A percentile compares a stretch with the other conserved stretches of the same genome.
These are phyloP conservation scores for Dioscorea cayenensis DNA, from an alignment of 116 monocot genomes.

Conservation along the genomic window DNA sequence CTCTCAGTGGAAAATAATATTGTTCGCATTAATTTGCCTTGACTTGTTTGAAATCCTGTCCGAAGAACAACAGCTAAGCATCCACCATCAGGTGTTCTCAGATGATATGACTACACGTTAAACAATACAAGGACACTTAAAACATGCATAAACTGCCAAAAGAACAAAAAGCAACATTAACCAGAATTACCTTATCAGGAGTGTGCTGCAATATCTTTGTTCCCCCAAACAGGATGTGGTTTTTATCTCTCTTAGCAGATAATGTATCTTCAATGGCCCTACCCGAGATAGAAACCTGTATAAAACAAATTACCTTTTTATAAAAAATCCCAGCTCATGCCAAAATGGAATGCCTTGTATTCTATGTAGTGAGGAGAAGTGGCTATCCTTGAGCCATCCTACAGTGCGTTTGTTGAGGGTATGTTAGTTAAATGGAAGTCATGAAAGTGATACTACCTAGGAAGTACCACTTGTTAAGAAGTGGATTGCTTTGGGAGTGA, in stretches of 20 bases:
- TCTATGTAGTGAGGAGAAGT: too few species aligned
- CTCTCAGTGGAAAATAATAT: slow-evolving; percentile 98
- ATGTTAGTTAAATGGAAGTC: too few species aligned
- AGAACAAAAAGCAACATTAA: slow-evolving; percentile 2
- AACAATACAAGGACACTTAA: slow-evolving; percentile 10
- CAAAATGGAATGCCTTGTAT: too few species aligned
- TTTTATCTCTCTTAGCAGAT: slow-evolving; percentile 82
- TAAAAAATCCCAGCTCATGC: background rate
- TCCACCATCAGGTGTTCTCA: slow-evolving; percentile 94
- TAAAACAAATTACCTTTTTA: background rate
- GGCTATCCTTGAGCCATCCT: too few species aligned
- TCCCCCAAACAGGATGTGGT: slow-evolving; percentile 91
- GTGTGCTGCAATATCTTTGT: slow-evolving; percentile 98
- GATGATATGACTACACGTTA: slow-evolving; percentile 47
- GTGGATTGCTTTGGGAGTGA: too few species aligned
- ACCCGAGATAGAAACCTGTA: slow-evolving; percentile 65
- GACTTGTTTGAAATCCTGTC: slow-evolving; percentile 96
- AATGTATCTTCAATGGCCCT: slow-evolving; percentile 56
- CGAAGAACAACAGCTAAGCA: slow-evolving; percentile 90
- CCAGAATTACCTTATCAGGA: slow-evolving; percentile 71
- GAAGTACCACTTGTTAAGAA: too few species aligned
- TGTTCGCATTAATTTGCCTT: slow-evolving; percentile 97
- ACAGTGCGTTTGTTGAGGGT: too few species aligned
- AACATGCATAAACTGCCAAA: background rate
- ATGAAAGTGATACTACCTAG: too few species aligned